A percentile compares a stretch with the other conserved stretches of the same genome.
phyloP scores from a whole-genome alignment of 2,329 filamentous ascomycete species.

The Samsoniella hepiali region DNA sequence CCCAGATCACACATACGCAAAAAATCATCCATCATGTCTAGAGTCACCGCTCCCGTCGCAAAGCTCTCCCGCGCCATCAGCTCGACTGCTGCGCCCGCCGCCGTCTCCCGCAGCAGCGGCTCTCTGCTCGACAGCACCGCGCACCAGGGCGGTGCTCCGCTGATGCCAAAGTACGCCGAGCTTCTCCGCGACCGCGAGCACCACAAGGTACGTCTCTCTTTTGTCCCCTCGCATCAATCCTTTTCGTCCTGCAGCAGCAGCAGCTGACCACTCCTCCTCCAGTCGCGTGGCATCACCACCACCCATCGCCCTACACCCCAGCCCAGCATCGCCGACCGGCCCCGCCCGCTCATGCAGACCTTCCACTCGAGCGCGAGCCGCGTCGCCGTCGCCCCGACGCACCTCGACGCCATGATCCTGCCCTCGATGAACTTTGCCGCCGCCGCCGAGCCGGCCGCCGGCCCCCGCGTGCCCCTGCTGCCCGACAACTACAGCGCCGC shows the following conservation, averaged over 20 bases:
- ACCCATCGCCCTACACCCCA: slow-evolving; percentile 47
- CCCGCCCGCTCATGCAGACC: slow-evolving; percentile 60
- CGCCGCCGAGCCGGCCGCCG: slow-evolving; percentile 28
- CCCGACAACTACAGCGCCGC: slow-evolving; percentile 54
- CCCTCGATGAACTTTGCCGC: slow-evolving; percentile 39
- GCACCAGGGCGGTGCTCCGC: slow-evolving; percentile 36
- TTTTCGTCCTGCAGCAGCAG: slow-evolving; percentile 16
- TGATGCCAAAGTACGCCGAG: slow-evolving; percentile 49
- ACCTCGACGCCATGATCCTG: slow-evolving; percentile 53
- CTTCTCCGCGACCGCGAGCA: slow-evolving; percentile 39
- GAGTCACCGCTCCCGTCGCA: slow-evolving; percentile 47
- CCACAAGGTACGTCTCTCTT: slow-evolving; percentile 40
- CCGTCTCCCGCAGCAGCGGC: slow-evolving; percentile 33
- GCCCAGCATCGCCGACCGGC: slow-evolving; percentile 42
- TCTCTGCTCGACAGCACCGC: slow-evolving; percentile 34
- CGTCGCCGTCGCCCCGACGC: slow-evolving; percentile 36
- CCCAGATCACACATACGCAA: not conserved
- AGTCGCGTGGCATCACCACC: slow-evolving; percentile 43
- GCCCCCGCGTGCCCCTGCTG: slow-evolving; percentile 56
- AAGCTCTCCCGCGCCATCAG: slow-evolving; percentile 48
- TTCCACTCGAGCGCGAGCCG: slow-evolving; percentile 51
- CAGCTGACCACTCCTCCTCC: not conserved
- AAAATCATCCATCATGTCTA: slow-evolving; percentile 39
- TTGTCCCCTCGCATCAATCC: too few species aligned
- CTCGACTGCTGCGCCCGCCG: slow-evolving; percentile 34